Evolutionary conservation across 164 flowering plant genomes (phyloP).

Genomic region (Tinospora cordifolia): DNA sequence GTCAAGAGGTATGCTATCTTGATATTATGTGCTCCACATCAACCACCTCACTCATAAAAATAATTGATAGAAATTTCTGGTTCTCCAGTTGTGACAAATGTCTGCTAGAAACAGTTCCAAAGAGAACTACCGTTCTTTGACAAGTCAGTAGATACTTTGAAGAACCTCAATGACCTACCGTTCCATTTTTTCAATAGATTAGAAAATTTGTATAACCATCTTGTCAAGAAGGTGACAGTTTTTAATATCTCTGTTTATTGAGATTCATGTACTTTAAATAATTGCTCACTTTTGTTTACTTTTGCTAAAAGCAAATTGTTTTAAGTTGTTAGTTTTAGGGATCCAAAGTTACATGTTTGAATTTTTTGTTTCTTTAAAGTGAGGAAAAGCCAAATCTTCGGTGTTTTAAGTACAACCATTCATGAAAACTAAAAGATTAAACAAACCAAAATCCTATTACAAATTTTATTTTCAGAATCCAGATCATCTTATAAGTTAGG

Average conservation of each 20-base stretch:
- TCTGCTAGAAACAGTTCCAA: too few species aligned
- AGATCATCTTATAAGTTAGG: not conserved
- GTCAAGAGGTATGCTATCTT: too few species aligned
- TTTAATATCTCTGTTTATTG: not conserved
- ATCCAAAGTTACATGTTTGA: not conserved
- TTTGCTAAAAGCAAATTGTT: not conserved
- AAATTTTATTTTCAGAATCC: not conserved
- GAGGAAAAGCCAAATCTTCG: not conserved
- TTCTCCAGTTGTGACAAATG: not conserved
- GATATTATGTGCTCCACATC: too few species aligned
- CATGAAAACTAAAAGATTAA: too few species aligned
- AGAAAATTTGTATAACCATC: not conserved
- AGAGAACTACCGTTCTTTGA: too few species aligned
- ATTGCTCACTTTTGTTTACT: too few species aligned
- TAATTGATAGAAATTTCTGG: not conserved
- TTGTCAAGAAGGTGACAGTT: not conserved
- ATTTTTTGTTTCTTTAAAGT: not conserved
- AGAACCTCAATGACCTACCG: not conserved
- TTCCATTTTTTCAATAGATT: not conserved
- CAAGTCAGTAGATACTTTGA: not conserved
- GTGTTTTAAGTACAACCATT: not conserved
- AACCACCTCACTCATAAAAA: too few species aligned
- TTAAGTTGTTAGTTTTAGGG: too few species aligned
- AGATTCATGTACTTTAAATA: not conserved
- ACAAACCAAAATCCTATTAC: not conserved